Percentiles rank a stretch among this genome's conserved stretches.
These are phyloP conservation scores for Aspergillus novofumigatus DNA, from an alignment of 2,329 filamentous ascomycete genomes.

Conservation along the genomic window DNA sequence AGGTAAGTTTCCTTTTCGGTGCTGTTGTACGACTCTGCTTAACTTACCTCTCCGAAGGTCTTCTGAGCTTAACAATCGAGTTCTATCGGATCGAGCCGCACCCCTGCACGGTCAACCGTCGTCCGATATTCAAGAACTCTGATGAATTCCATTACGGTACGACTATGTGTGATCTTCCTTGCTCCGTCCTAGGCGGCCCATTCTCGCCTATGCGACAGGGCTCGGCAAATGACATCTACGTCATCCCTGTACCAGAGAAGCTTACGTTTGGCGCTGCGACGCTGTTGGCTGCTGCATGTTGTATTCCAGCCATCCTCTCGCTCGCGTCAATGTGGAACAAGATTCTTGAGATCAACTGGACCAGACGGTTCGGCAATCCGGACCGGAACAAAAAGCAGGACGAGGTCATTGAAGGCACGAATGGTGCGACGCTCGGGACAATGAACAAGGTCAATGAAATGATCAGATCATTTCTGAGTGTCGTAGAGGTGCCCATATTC, in stretches of 20 bases:
- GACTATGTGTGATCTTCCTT: neutral
- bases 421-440: conserved; percentile 49
- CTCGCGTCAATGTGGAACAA: conserved; percentile 61
- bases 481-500: conserved; percentile 58
- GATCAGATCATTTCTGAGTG: conserved; percentile 33
- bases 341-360: conserved; percentile 61
- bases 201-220: conserved; percentile 52
- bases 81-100: neutral
- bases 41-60: neutral
- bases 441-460: conserved; percentile 44
- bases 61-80: neutral
- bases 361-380: conserved; percentile 37
- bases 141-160: neutral
- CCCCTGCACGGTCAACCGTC: neutral
- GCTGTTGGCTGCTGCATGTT: conserved; percentile 60
- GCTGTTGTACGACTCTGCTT: neutral
- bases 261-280: conserved; percentile 59
- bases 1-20: conserved; percentile 40
- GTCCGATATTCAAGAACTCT: neutral
- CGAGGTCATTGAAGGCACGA: conserved; percentile 50
- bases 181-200: neutral
- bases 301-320: conserved; percentile 60
- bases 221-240: conserved; percentile 58
- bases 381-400: conserved; percentile 25
- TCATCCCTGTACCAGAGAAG: conserved; percentile 54